Conservation (phyloP, 1,284 basidiomycete species). For the Sanguinoderma infundibulare region DNA sequence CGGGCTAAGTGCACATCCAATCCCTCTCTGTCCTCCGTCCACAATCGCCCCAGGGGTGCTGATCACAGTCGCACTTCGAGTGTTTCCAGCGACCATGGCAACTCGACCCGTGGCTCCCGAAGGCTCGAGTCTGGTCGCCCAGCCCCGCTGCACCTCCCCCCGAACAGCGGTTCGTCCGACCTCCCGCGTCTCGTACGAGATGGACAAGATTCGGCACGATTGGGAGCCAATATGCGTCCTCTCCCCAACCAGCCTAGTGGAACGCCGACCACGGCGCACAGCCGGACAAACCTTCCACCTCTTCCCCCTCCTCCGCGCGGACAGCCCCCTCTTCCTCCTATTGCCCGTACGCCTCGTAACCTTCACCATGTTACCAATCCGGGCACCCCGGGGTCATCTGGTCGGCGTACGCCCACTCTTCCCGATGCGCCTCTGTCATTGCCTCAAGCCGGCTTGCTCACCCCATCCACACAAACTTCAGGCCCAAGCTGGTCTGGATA, state of each 20-base stretch:
- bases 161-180: constrained; percentile 49
- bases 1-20: constrained; percentile 56
- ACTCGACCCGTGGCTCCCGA: constrained; percentile 32
- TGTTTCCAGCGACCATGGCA: constrained; percentile 26
- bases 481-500: constrained; percentile 52
- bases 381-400: constrained; percentile 33
- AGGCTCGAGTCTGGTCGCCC: constrained; percentile 61
- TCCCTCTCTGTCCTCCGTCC: constrained; percentile 31
- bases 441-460: constrained; percentile 52
- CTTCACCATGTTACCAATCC: constrained; percentile 22
- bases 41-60: constrained; percentile 28
- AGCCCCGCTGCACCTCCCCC: constrained; percentile 66
- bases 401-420: constrained; percentile 63
- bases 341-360: constrained; percentile 31
- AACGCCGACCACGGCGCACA: constrained; percentile 40
- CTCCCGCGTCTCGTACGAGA: constrained; percentile 72
- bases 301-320: constrained; percentile 68
- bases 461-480: constrained; percentile 43
- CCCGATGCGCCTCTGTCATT: constrained; percentile 56
- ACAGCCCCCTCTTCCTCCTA: constrained; percentile 61
- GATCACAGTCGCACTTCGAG: constrained; percentile 33
- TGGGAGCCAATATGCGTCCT: constrained; percentile 44
- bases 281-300: constrained; percentile 59
- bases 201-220: constrained; percentile 57
- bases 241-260: constrained; percentile 43